Conservation (phyloP, 768 basidiomycete species). For the Rubroboletus satanas region DNA sequence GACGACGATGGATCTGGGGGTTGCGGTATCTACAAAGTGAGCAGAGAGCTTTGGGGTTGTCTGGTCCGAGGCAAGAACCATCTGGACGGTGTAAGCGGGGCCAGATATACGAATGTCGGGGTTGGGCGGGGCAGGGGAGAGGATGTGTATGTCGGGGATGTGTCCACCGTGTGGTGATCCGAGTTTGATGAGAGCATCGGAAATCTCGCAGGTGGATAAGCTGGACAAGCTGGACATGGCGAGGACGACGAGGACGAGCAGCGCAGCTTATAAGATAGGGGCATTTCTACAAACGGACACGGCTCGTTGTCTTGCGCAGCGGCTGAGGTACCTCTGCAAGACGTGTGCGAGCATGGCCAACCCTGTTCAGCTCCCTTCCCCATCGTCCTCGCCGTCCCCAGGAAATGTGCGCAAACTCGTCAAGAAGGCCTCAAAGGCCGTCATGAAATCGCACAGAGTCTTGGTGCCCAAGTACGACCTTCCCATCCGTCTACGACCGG, state of each 20-base stretch:
- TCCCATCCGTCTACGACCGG: conserved; percentile 71
- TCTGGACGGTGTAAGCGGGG: conserved; percentile 84
- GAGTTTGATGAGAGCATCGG: conserved; percentile 85
- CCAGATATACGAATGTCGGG: conserved; percentile 55
- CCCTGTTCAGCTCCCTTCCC: conserved; percentile 6
- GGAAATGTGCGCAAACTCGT: conserved; percentile 33
- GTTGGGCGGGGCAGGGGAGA: conserved; percentile 25
- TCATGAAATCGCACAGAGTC: conserved; percentile 71
- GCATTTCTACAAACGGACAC: conserved; percentile 2
- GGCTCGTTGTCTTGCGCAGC: neutral
- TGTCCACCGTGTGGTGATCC: conserved; percentile 67
- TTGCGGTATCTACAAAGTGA: conserved; percentile 82
- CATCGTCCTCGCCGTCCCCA: neutral
- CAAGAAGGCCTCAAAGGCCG: conserved; percentile 46
- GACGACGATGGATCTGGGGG: conserved; percentile 62
- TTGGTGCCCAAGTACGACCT: conserved; percentile 63
- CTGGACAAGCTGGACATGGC: conserved; percentile 12
- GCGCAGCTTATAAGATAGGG: neutral
- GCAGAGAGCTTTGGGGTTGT: conserved; percentile 57
- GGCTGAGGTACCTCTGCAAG: neutral
- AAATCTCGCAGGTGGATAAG: conserved; percentile 81
- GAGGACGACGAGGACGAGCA: neutral
- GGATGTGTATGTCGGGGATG: conserved; percentile 71
- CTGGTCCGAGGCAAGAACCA: conserved; percentile 60
- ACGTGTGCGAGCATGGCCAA: conserved; percentile 10